Evolutionary conservation across 306 rosid genomes (phyloP).

Genomic region (Alnus glutinosa): DNA sequence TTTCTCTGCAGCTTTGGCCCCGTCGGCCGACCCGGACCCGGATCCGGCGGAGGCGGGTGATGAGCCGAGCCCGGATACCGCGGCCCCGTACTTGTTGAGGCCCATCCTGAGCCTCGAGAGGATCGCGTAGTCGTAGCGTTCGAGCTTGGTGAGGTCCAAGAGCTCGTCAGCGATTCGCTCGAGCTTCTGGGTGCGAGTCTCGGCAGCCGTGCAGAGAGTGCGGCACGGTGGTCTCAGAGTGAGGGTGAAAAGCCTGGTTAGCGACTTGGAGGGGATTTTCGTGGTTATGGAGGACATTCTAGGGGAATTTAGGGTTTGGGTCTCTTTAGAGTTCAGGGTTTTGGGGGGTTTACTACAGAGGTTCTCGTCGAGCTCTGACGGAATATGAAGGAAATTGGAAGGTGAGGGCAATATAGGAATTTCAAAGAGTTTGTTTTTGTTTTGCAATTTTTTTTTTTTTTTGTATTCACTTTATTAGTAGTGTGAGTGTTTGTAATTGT

Average conservation of each 20-base stretch:
- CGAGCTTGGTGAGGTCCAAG: constrained; percentile 7
- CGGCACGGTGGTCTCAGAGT: constrained; percentile 13
- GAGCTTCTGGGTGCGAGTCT: constrained; percentile 8
- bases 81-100: not conserved
- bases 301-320: not conserved
- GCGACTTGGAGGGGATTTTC: constrained; percentile 29
- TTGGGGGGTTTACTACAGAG: not conserved
- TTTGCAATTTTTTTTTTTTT: not conserved
- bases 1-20: not conserved
- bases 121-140: constrained; percentile 5
- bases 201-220: constrained; percentile 28
- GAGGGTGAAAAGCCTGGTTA: constrained; percentile 23
- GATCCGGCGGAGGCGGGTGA: not conserved
- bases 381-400: not conserved
- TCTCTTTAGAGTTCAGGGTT: not conserved
- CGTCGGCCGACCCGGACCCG: not conserved
- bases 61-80: not conserved
- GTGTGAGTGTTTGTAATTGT: no score
- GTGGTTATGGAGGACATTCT: constrained; percentile 20
- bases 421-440: no score
- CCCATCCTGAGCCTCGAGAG: constrained; percentile 4
- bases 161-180: constrained; percentile 7
- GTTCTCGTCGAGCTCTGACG: not conserved
- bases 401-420: constrained; percentile 16
- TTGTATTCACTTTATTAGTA: no score